Evolutionary conservation across 1,139 yeast genomes (phyloP), one percentile per base, ranked within the genome.

Genomic region (Candida sp.): DNA sequence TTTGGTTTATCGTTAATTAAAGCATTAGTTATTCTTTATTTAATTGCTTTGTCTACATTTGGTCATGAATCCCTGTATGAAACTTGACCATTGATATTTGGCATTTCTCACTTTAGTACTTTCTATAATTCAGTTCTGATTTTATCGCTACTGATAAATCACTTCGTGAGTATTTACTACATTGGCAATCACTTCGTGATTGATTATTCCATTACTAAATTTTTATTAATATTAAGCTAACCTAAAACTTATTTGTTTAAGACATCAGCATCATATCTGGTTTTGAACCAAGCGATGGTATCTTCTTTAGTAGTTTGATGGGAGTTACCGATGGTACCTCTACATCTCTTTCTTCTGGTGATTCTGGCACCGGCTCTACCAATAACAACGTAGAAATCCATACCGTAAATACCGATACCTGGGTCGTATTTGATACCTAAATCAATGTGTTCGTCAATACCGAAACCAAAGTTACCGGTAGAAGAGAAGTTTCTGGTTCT

Each of bases 381-480:
- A 82, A 93, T 81, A 71, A 91, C 97, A 71, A 93, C 93, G 93
- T 90, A 95, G 87, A 93, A 93, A 80, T 93, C 99, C 99, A 93
- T 93, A 84, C 99, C 99, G 93, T 93, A 95, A 75, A 93, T 93
- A 77, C 99, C 99, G 70, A 93, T 95, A 73, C 88, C 83, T 77
- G 99, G 99, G 78, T 95, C 99, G 82, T 93, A 93, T 84, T 95
- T 95, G 87, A 93, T 93, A 84, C 99, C 99, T 77, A 93, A 86
- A 77, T 93, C 99, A 69, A 93, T 93, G 86, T 93, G 99, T 84
- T 93, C 99, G 66, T 88, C 89, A 73, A 93, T 84, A 87, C 99
- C 99, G 86, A 93, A 93, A 82, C 99, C 99, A 69, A 93, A 93
- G 97, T 93, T 95, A 80, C 99, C 99, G 69, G 98, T 91, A 63